Evolutionary conservation across 108 stramenopile genomes (phyloP).

Genomic region (Skeletonema menzelii): DNA sequence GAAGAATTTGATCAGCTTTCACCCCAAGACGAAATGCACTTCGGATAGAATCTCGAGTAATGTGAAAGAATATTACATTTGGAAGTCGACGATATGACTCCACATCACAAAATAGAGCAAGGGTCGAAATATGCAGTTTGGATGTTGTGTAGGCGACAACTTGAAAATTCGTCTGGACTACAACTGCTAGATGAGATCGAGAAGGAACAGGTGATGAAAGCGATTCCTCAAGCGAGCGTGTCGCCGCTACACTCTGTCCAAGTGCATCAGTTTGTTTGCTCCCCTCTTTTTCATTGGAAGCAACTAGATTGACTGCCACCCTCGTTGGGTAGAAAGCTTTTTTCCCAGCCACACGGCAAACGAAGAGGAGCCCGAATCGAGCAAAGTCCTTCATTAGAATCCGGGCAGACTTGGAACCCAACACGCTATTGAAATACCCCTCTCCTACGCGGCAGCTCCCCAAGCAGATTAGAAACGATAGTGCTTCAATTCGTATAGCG

Average conservation of each 20-base stretch:
- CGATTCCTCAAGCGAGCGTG: conserved; percentile 65
- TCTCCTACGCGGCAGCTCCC: conserved; percentile 72
- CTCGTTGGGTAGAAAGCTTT: conserved; percentile 80
- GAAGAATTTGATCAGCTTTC: conserved; percentile 78
- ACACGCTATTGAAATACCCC: conserved; percentile 57
- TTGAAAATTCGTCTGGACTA: conserved; percentile 93
- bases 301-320: conserved; percentile 75
- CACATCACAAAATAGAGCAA: conserved; percentile 88
- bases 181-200: conserved; percentile 77
- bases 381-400: conserved; percentile 73
- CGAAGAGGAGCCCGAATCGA: conserved; percentile 75
- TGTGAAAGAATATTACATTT: conserved; percentile 80
- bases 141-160: conserved; percentile 87
- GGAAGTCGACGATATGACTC: conserved; percentile 75
- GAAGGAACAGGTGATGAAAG: conserved; percentile 68
- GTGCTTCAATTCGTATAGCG: conserved; percentile 54
- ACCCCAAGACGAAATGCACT: conserved; percentile 80
- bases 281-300: conserved; percentile 37
- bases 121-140: conserved; percentile 81
- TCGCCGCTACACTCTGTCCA: conserved; percentile 45
- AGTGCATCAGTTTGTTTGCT: conserved; percentile 4
- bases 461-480: conserved; percentile 75
- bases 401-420: conserved; percentile 56
- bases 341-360: conserved; percentile 61
- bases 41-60: conserved; percentile 85